phyloP scores from a whole-genome alignment of 2,329 filamentous ascomycete species.

The Fusarium xylarioides region DNA sequence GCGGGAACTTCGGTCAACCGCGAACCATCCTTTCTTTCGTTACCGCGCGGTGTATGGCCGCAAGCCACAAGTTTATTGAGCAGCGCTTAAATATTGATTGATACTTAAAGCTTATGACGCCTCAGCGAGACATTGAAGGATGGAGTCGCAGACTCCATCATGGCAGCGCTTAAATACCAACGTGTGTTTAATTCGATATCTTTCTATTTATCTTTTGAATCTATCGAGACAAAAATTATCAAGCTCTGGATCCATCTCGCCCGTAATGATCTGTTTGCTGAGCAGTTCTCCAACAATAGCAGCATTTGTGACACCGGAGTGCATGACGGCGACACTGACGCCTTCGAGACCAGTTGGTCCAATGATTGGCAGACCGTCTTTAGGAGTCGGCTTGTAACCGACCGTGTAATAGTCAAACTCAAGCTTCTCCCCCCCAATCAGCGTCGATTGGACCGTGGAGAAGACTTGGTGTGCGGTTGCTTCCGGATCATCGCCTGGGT shows the following conservation, averaged over 20 bases:
- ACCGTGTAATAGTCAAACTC: constrained; percentile 18
- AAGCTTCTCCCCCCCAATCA: neutral
- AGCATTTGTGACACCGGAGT: constrained; percentile 30
- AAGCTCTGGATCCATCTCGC: neutral
- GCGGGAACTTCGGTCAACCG: neutral
- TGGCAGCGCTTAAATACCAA: neutral
- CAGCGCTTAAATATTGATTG: accelerated
- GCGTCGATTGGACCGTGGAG: neutral
- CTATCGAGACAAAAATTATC: neutral
- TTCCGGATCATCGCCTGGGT: constrained; percentile 18
- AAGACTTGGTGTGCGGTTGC: constrained; percentile 14
- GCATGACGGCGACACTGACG: constrained; percentile 26
- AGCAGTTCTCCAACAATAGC: constrained; percentile 26
- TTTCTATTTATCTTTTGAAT: neutral
- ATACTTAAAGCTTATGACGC: too few relatives aligned
- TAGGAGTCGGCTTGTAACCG: constrained; percentile 19
- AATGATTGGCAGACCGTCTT: constrained; percentile 23
- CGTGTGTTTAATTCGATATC: accelerated
- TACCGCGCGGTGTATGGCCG: neutral
- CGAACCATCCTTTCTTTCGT: neutral
- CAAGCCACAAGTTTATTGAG: neutral
- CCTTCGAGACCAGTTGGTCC: constrained; percentile 11
- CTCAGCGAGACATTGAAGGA: too few relatives aligned
- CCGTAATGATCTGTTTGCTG: constrained; percentile 2
- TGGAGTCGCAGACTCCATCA: too few relatives aligned